phyloP scores from a whole-genome alignment of 2,329 filamentous ascomycete species.

The Fusarium miscanthi region DNA sequence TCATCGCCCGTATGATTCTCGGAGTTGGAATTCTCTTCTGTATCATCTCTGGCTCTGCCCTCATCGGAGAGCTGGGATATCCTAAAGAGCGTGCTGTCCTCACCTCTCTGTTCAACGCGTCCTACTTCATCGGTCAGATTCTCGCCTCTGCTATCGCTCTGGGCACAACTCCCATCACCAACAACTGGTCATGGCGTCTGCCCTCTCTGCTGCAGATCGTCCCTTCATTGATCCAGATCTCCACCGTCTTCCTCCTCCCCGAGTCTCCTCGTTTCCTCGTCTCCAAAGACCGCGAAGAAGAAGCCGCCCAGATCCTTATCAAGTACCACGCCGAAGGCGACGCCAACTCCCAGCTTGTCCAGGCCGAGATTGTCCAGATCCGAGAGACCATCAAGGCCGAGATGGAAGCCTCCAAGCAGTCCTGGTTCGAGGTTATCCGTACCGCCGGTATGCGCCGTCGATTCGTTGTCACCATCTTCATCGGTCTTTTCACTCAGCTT shows the following conservation, averaged over 20 bases:
- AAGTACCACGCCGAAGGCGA: slow-evolving; percentile 65
- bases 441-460: slow-evolving; percentile 62
- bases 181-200: slow-evolving; percentile 51
- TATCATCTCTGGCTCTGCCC: slow-evolving; percentile 67
- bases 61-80: slow-evolving; percentile 70
- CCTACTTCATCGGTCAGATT: slow-evolving; percentile 66
- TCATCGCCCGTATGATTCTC: slow-evolving; percentile 68
- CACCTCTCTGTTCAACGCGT: slow-evolving; percentile 52
- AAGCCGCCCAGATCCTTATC: slow-evolving; percentile 48
- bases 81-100: slow-evolving; percentile 70
- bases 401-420: slow-evolving; percentile 60
- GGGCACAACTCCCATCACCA: slow-evolving; percentile 52
- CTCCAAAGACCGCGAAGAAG: slow-evolving; percentile 46
- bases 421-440: slow-evolving; percentile 63
- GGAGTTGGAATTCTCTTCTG: slow-evolving; percentile 70
- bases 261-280: slow-evolving; percentile 52
- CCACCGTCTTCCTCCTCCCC: slow-evolving; percentile 51
- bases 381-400: slow-evolving; percentile 66
- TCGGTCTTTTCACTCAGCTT: slow-evolving; percentile 65
- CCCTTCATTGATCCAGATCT: slow-evolving; percentile 53
- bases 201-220: slow-evolving; percentile 59
- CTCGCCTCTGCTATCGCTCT: slow-evolving; percentile 61
- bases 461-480: slow-evolving; percentile 59
- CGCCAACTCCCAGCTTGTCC: slow-evolving; percentile 61
- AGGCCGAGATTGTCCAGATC: slow-evolving; percentile 71